Conservation (phyloP, 2,329 filamentous ascomycete species). For the Trichoderma sp. region DNA sequence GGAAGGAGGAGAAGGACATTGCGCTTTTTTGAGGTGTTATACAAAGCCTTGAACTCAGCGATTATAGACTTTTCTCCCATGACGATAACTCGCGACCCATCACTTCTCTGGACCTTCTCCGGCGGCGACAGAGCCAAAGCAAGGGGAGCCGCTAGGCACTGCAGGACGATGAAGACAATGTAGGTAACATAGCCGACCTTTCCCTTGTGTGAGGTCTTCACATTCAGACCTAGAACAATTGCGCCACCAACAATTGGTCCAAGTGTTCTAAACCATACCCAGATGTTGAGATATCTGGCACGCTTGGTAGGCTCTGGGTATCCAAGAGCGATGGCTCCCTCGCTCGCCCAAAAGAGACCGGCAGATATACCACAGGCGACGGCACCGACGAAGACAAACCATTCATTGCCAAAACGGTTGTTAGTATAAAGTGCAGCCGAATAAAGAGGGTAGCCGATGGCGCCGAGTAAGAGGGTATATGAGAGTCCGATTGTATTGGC, state of each 20-base stretch:
- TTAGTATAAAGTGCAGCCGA: constrained; percentile 50
- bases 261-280: constrained; percentile 49
- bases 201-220: constrained; percentile 28
- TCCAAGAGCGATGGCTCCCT: constrained; percentile 51
- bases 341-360: constrained; percentile 52
- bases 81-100: constrained; percentile 30
- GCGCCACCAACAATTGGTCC: constrained; percentile 50
- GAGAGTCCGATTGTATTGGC: constrained; percentile 51
- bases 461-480: constrained; percentile 47
- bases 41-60: constrained; percentile 29
- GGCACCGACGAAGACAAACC: constrained; percentile 52
- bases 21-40: constrained; percentile 25
- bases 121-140: constrained; percentile 33
- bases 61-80: constrained; percentile 27
- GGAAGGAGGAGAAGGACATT: constrained; percentile 29
- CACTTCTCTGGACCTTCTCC: constrained; percentile 31
- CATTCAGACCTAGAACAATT: constrained; percentile 48
- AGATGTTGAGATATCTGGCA: constrained; percentile 41
- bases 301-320: constrained; percentile 50
- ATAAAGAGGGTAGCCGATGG: constrained; percentile 51
- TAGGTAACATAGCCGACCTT: constrained; percentile 32
- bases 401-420: constrained; percentile 52
- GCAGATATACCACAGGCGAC: constrained; percentile 50
- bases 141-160: constrained; percentile 31
- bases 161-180: constrained; percentile 33